Conservation (phyloP, 257 asterid species). For the Paraleonurus japonicus region DNA sequence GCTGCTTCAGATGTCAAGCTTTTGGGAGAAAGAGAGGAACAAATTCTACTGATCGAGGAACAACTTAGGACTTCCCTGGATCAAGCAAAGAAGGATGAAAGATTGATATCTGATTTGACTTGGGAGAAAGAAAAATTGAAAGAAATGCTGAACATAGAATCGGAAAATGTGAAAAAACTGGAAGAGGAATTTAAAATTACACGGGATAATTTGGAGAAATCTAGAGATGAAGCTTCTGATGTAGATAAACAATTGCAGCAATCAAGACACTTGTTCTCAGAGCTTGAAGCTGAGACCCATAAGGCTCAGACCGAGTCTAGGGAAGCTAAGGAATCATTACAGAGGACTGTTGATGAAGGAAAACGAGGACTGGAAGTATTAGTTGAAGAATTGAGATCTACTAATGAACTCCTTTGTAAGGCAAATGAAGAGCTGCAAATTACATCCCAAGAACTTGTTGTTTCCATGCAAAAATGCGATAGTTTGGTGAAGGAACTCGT, state of each 20-base stretch:
- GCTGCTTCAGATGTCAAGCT: slow-evolving; percentile 51
- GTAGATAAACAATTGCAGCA: slow-evolving; percentile 47
- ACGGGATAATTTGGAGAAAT: slow-evolving; percentile 42
- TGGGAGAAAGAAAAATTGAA: slow-evolving; percentile 51
- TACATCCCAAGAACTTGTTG: slow-evolving; percentile 44
- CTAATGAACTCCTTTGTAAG: slow-evolving; percentile 44
- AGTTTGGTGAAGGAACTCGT: slow-evolving; percentile 57
- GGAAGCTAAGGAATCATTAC: slow-evolving; percentile 47
- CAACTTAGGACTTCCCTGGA: slow-evolving; percentile 42
- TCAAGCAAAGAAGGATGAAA: slow-evolving; percentile 39
- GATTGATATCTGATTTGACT: slow-evolving; percentile 40
- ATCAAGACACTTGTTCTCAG: slow-evolving; percentile 48
- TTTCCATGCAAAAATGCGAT: slow-evolving; percentile 36
- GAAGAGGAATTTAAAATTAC: slow-evolving; percentile 46
- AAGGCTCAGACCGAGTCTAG: slow-evolving; percentile 43
- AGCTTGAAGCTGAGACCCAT: slow-evolving; percentile 54
- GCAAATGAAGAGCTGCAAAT: slow-evolving; percentile 46
- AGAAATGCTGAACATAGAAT: slow-evolving; percentile 42
- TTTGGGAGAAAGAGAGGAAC: slow-evolving; percentile 48
- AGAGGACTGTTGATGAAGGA: slow-evolving; percentile 45
- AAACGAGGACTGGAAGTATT: slow-evolving; percentile 34
- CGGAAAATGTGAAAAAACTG: slow-evolving; percentile 38
- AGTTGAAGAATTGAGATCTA: slow-evolving; percentile 44
- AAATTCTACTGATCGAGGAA: slow-evolving; percentile 48
- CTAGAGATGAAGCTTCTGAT: slow-evolving; percentile 53